Percentiles rank a stretch among this genome's conserved stretches.
Conservation (phyloP, 805 yeast species). For the Komagataella phaffii region DNA sequence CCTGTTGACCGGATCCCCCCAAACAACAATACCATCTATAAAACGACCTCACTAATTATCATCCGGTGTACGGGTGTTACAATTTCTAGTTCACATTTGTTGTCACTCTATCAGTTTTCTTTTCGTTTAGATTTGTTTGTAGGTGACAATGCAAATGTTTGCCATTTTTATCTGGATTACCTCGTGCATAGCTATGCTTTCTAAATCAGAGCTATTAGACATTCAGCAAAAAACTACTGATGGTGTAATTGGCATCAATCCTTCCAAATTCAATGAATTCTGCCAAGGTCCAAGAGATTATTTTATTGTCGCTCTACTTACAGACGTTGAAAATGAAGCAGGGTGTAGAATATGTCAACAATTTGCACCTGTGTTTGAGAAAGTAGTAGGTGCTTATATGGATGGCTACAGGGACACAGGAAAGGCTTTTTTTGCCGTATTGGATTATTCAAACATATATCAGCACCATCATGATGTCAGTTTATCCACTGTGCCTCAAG, state of each 20-base stretch:
- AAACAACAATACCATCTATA: no score
- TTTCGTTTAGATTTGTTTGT: neutral
- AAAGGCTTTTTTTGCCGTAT: constrained; percentile 30
- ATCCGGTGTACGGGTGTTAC: neutral
- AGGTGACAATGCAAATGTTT: neutral
- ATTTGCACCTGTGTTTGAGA: constrained; percentile 25
- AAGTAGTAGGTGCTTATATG: constrained; percentile 29
- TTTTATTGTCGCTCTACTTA: constrained; percentile 35
- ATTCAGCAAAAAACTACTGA: constrained; percentile 9
- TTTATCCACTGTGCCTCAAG: constrained; percentile 43
- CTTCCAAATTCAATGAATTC: constrained; percentile 23
- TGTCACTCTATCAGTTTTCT: neutral
- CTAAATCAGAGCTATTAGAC: constrained; percentile 7
- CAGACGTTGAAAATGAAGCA: constrained; percentile 28
- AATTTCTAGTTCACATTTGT: neutral
- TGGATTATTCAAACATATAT: constrained; percentile 32
- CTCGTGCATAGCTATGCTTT: constrained; percentile 3
- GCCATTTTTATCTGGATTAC: neutral
- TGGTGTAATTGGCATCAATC: constrained; percentile 27
- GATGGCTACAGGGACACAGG: constrained; percentile 26
- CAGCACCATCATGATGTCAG: constrained; percentile 25
- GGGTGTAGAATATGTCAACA: constrained; percentile 34
- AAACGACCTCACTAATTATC: no score
- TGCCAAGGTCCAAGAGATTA: constrained; percentile 38
- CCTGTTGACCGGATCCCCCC: neutral